Conservation (phyloP, 805 yeast species). For the Vanderwaltozyma tropicalis region DNA sequence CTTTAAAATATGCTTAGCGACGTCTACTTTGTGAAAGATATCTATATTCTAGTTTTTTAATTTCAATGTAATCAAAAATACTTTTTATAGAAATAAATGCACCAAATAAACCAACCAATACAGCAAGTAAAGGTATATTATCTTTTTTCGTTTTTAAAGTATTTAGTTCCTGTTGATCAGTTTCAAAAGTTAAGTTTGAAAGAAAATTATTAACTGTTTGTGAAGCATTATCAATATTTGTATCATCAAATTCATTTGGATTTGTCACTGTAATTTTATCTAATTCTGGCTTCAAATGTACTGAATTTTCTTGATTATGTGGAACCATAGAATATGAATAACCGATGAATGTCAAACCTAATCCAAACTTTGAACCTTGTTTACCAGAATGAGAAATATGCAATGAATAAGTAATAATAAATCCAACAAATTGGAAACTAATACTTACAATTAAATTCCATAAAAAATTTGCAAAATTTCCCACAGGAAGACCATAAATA, state of each 20-base stretch:
- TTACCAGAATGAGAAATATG: constrained; percentile 97
- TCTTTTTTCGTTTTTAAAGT: constrained; percentile 6
- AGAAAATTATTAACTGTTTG: constrained; percentile 21
- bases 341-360: constrained; percentile 73
- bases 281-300: constrained; percentile 21
- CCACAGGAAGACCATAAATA: constrained; percentile 93
- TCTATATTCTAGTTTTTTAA: constrained; percentile 60
- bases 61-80: constrained; percentile 58
- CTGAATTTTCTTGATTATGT: constrained; percentile 27
- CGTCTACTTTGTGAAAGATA: constrained; percentile 19
- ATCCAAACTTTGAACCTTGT: constrained; percentile 87
- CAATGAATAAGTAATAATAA: constrained; percentile 74
- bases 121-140: constrained; percentile 45
- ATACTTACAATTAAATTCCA: constrained; percentile 86
- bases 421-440: constrained; percentile 92
- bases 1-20: too few relatives aligned
- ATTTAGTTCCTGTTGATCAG: constrained; percentile 16
- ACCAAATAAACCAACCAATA: constrained; percentile 59
- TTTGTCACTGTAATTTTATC: constrained; percentile 42
- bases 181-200: constrained; percentile 24
- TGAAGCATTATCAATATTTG: constrained; percentile 16
- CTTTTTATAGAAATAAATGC: constrained; percentile 54
- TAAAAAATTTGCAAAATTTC: constrained; percentile 72
- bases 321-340: constrained; percentile 55
- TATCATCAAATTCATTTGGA: constrained; percentile 47